Evolutionary conservation across 345 rosid species (phyloP).

Genomic region (Physaria fendleri): DNA sequence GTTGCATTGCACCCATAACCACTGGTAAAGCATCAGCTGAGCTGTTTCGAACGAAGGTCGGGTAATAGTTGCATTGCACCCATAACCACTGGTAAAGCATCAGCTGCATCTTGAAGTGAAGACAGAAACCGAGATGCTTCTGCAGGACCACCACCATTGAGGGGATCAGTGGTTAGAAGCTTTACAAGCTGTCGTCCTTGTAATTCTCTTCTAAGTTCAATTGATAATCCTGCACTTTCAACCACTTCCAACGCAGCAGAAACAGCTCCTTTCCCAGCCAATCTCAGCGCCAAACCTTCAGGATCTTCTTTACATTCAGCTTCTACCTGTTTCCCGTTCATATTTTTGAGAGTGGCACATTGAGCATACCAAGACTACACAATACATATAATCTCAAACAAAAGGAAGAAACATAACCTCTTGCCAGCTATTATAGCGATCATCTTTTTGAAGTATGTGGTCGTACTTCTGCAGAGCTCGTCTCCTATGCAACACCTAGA

Average conservation of each 20-base stretch:
- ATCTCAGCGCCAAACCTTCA: conserved; percentile 92
- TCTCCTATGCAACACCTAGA: conserved; percentile 73
- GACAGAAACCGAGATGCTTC: conserved; percentile 98
- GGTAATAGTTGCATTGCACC: conserved; percentile 97
- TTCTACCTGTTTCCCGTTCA: conserved; percentile 54
- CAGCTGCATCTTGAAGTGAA: conserved; percentile 80
- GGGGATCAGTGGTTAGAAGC: conserved; percentile 94
- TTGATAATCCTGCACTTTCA: conserved; percentile 85
- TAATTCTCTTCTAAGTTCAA: conserved; percentile 83
- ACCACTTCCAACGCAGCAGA: conserved; percentile 98
- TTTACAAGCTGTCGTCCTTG: conserved; percentile 96
- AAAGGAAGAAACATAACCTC: conserved; percentile 52
- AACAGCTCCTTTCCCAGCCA: conserved; percentile 97
- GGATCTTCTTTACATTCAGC: conserved; percentile 84
- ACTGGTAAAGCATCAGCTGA: conserved; percentile 90
- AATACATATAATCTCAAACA: conserved; percentile 15
- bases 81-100: conserved; percentile 93
- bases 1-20: conserved; percentile 98
- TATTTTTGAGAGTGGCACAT: not conserved
- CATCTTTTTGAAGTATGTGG: conserved; percentile 84
- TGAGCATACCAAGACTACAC: conserved; percentile 12
- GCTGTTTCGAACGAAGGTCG: conserved; percentile 93
- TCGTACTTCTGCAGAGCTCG: conserved; percentile 83
- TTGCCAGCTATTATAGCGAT: conserved; percentile 91
- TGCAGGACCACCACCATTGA: conserved; percentile 97